Evolutionary conservation across 441 rosid genomes (phyloP), one percentile per base, ranked within the genome.

Genomic region (Populus hybrid): DNA sequence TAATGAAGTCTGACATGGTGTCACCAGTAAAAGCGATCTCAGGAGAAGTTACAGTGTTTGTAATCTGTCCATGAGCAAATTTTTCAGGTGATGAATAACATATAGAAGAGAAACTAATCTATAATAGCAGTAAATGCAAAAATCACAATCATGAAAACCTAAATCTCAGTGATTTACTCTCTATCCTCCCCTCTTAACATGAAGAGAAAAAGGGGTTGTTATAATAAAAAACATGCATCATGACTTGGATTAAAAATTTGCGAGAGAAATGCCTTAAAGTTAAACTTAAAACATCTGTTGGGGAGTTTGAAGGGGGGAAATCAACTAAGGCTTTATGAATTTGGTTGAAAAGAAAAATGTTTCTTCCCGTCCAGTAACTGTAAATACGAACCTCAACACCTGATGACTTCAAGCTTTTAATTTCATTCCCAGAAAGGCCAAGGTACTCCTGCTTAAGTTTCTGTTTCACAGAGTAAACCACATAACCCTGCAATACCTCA

Each of bases 11-110:
- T 2, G 92, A 85, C 77, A 73, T 92, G 18, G 99, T 94, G 79
- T 94, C 99, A 79, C 99, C 97, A 1, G 97, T 95, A 84, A 95
- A 95, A 65, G 97, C 97, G 67, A 95, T 88, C 90, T 95, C 96
- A 42, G 97, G 94, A 68, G 85, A 74, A 63, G 89, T 87, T 28
- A 79, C 74, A 42, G 91, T 90, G 81, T 86, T 32, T 50, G 98
- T 94, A 72, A 95, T 93, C 99, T 95, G 93, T 74, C 75, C 81
- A 80, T 34, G 82, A 67, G 78, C 63, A 82, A 81, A 34, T 63
- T 61, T 21, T 71, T 74, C 70, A 68, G 72, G 73, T 75, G 67
- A 78, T 32, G 64, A 20, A 28, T 11, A 61, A 34, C 64, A 77
- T 35, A 21, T 71, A 71, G 30, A 34, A 9, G 67, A 63, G 12